Evolutionary conservation across 345 rosid genomes (phyloP).

Genomic region (Eucalyptus caleyi): DNA sequence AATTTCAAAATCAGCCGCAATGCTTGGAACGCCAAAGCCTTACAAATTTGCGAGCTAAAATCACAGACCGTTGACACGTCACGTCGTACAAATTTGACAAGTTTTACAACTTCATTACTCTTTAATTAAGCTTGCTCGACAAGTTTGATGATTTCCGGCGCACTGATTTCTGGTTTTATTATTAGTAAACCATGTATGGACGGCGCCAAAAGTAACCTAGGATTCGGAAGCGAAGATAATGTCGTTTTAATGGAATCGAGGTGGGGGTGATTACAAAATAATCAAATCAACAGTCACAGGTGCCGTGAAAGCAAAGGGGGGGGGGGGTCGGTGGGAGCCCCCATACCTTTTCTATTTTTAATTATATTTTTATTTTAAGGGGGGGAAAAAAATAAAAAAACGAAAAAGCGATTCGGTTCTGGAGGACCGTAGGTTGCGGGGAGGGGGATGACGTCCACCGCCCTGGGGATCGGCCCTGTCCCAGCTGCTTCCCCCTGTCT

Average conservation of each 20-base stretch:
- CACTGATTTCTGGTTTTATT: not conserved
- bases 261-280: not conserved
- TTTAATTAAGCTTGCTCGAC: not conserved
- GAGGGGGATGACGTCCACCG: not conserved
- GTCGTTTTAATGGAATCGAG: rapidly evolving
- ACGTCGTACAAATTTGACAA: too few species aligned
- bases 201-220: not conserved
- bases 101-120: too few species aligned
- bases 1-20: not conserved
- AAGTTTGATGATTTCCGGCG: not conserved
- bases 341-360: not conserved
- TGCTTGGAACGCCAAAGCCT: not conserved
- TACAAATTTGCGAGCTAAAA: not conserved
- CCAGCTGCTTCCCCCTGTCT: not conserved
- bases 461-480: not conserved
- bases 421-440: not conserved
- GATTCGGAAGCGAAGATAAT: not conserved
- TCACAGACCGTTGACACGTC: rapidly evolving
- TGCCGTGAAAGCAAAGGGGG: too few species aligned
- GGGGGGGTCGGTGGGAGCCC: not conserved
- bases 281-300: not conserved
- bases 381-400: rapidly evolving
- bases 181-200: not conserved
- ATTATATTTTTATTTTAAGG: too few species aligned
- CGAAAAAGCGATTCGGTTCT: rapidly evolving